Evolutionary conservation across 768 basidiomycete species (phyloP).

Genomic region (Suillus subluteus): DNA sequence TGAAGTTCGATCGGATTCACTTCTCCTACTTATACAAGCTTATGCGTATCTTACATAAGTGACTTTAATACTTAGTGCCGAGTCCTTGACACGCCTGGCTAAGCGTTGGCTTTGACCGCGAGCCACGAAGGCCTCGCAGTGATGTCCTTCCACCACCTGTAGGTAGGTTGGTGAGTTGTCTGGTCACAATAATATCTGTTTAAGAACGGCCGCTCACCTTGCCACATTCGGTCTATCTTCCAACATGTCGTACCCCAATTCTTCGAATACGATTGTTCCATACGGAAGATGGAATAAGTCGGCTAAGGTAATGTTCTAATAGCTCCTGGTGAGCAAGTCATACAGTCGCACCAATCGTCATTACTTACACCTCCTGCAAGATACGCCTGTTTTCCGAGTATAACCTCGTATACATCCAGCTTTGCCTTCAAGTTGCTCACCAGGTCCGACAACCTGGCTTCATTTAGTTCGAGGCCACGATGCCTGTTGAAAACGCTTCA

Average conservation of each 20-base stretch:
- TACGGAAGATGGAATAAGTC: constrained; percentile 51
- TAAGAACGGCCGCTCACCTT: constrained; percentile 20
- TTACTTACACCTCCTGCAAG: constrained; percentile 56
- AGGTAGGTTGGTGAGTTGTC: not conserved
- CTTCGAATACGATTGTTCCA: constrained; percentile 32
- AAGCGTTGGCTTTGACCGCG: constrained; percentile 44
- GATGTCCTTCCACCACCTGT: constrained; percentile 58
- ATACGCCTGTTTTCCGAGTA: constrained; percentile 56
- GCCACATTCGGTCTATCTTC: constrained; percentile 29
- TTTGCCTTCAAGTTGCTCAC: constrained; percentile 36
- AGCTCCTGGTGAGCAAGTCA: not conserved
- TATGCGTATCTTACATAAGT: not conserved
- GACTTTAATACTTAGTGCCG: not conserved
- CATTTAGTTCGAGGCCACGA: constrained; percentile 26
- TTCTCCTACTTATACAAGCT: no score
- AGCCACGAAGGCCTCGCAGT: constrained; percentile 50
- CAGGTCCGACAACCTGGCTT: constrained; percentile 26
- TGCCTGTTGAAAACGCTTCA: constrained; percentile 5
- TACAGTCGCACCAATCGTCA: not conserved
- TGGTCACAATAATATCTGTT: no score
- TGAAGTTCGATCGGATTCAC: no score
- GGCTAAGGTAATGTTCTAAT: constrained; percentile 46
- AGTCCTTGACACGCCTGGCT: not conserved
- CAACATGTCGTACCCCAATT: constrained; percentile 25
- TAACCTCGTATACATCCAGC: constrained; percentile 55